phyloP scores from a whole-genome alignment of 345 rosid genomes.

The Eucalyptus sp. region DNA sequence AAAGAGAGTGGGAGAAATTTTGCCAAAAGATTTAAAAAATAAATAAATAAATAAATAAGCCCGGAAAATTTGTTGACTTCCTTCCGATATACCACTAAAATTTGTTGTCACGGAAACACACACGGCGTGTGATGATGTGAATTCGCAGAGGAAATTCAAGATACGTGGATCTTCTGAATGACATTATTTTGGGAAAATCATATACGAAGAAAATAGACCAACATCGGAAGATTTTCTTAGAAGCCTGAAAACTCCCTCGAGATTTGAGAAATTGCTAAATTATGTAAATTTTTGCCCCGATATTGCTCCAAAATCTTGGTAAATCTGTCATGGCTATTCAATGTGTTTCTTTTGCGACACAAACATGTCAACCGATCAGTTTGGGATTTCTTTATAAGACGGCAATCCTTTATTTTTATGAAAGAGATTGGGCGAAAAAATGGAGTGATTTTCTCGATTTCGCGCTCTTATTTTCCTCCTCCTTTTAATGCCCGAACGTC shows the following conservation, averaged over 20 bases:
- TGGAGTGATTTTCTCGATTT: not conserved
- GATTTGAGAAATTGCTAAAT: not conserved
- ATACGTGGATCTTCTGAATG: not conserved
- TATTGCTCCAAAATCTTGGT: not conserved
- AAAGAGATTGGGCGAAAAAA: not conserved
- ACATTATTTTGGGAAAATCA: not conserved
- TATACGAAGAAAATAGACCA: not conserved
- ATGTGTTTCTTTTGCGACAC: not conserved
- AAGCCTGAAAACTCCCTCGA: not conserved
- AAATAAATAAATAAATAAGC: too few species aligned
- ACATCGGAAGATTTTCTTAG: not conserved
- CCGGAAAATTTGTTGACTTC: not conserved
- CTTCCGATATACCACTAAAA: not conserved
- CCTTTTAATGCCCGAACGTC: not conserved
- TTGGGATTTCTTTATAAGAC: not conserved
- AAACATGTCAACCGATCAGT: accelerated
- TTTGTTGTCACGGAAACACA: not conserved
- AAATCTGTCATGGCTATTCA: not conserved
- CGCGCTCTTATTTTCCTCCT: not conserved
- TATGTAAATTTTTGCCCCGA: not conserved
- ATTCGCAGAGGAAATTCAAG: not conserved
- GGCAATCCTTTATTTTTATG: not conserved
- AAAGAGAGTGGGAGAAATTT: not conserved
- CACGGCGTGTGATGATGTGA: too few species aligned
- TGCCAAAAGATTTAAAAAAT: too few species aligned